Percentiles rank a stretch among this genome's conserved stretches.
These are phyloP conservation scores for Aspergillus sp. DNA, from an alignment of 2,329 filamentous ascomycete genomes.

Conservation along the genomic window DNA sequence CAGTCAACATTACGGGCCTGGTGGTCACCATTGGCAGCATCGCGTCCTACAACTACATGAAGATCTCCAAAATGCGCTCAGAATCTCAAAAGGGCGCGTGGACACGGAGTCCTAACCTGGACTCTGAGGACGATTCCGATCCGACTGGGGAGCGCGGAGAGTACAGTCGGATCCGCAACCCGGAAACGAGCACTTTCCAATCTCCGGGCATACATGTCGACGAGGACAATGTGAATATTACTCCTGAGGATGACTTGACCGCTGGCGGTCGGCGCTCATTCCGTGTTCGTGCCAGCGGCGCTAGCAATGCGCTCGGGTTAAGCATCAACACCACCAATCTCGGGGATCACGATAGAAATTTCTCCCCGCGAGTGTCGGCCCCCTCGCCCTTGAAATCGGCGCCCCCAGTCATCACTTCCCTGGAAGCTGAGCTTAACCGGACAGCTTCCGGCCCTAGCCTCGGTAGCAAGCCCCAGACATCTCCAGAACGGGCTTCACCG, in stretches of 20 bases:
- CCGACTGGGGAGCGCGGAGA: constrained; percentile 26
- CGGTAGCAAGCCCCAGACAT: constrained; percentile 27
- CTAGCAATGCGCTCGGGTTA: constrained; percentile 31
- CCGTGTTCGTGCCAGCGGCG: constrained; percentile 36
- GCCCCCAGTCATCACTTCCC: constrained; percentile 33
- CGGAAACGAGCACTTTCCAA: constrained; percentile 26
- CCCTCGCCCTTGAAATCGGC: constrained; percentile 34
- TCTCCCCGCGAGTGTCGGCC: constrained; percentile 22
- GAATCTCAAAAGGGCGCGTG: constrained; percentile 61
- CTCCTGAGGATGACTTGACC: constrained; percentile 25
- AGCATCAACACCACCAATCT: constrained; percentile 35
- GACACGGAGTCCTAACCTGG: constrained; percentile 27
- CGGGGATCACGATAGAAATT: constrained; percentile 29
- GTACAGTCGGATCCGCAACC: constrained; percentile 30
- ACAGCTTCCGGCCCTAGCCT: constrained; percentile 29
- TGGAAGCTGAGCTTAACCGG: constrained; percentile 28
- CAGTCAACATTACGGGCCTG: constrained; percentile 83
- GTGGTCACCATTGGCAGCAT: constrained; percentile 89
- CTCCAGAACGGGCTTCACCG: constrained; percentile 19
- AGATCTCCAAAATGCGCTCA: constrained; percentile 82
- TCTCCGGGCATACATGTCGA: constrained; percentile 20
- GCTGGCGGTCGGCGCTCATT: constrained; percentile 32
- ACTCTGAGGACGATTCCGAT: constrained; percentile 33
- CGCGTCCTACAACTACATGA: constrained; percentile 88
- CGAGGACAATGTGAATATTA: constrained; percentile 32